Evolutionary conservation across 2,329 filamentous ascomycete species (phyloP).

Genomic region (Elsinoe necatrix): DNA sequence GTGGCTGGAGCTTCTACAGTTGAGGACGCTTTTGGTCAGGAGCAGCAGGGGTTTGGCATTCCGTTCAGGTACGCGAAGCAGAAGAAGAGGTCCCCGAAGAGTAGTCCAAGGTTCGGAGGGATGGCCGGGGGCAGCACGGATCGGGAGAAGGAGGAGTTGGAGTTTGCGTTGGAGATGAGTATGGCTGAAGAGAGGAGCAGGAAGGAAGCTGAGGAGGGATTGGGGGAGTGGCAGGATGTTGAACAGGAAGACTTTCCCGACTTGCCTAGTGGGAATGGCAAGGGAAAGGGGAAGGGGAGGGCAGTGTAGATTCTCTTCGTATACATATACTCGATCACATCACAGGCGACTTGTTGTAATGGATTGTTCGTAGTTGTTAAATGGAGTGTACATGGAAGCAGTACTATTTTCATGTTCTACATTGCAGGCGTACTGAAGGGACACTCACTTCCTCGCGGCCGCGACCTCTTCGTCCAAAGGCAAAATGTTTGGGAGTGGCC

Average conservation of each 20-base stretch:
- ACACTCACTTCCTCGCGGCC: slow-evolving; percentile 36
- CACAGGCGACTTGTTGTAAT: no score
- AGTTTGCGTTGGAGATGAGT: slow-evolving; percentile 55
- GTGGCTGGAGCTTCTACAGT: not conserved
- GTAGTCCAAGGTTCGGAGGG: slow-evolving; percentile 16
- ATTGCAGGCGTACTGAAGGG: not conserved
- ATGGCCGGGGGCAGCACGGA: slow-evolving; percentile 32
- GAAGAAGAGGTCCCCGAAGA: slow-evolving; percentile 22
- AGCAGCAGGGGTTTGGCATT: slow-evolving; percentile 29
- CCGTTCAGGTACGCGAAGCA: slow-evolving; percentile 39
- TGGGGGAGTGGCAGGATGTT: slow-evolving; percentile 17
- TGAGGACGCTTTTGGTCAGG: not conserved
- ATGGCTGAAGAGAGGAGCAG: slow-evolving; percentile 50
- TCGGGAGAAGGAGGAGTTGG: slow-evolving; percentile 48
- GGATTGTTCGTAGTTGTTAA: no score
- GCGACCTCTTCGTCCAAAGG: slow-evolving; percentile 68
- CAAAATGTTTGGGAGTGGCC: slow-evolving; percentile 75
- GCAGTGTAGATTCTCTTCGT: slow-evolving; percentile 16
- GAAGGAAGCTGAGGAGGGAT: slow-evolving; percentile 16
- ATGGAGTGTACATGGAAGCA: not conserved
- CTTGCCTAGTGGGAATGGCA: slow-evolving; percentile 18
- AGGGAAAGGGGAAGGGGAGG: slow-evolving; percentile 25
- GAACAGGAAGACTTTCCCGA: slow-evolving; percentile 25
- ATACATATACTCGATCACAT: not conserved
- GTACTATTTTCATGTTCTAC: not conserved